A percentile compares a stretch with the other conserved stretches of the same genome.
These are phyloP conservation scores for Plenodomus lindquistii DNA, from an alignment of 2,329 filamentous ascomycete species.

Conservation along the genomic window DNA sequence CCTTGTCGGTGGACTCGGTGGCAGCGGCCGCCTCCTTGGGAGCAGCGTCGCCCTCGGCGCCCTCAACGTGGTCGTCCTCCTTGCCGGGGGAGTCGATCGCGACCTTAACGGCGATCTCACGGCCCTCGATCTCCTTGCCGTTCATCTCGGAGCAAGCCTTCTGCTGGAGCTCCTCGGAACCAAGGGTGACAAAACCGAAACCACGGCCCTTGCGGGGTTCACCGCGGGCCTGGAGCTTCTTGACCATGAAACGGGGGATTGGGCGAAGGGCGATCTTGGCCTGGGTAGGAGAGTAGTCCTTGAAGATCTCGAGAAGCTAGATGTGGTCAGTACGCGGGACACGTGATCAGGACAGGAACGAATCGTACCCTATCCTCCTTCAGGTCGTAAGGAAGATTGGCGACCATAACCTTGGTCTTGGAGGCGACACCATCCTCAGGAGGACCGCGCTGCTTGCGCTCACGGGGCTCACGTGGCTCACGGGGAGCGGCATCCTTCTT, in stretches of 20 bases:
- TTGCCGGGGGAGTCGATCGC: conserved; percentile 99
- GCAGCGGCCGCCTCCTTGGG: conserved; percentile 30
- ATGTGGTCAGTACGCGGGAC: conserved; percentile 12
- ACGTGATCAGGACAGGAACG: not conserved
- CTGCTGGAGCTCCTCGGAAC: conserved; percentile 92
- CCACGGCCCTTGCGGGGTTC: conserved; percentile 99
- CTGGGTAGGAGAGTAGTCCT: conserved; percentile 85
- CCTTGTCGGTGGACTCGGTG: conserved; percentile 21
- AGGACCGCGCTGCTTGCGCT: conserved; percentile 84
- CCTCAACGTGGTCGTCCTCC: conserved; percentile 75
- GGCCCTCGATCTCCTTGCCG: conserved; percentile 97
- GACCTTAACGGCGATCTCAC: conserved; percentile 99
- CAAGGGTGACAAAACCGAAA: conserved; percentile 96
- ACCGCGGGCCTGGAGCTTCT: conserved; percentile 98
- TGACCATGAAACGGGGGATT: conserved; percentile 99
- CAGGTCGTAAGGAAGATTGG: conserved; percentile 97
- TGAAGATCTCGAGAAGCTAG: conserved; percentile 96
- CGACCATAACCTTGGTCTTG: conserved; percentile 99
- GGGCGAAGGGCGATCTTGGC: conserved; percentile 98
- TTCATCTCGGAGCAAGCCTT: conserved; percentile 99
- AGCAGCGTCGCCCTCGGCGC: conserved; percentile 46
- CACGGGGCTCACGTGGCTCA: conserved; percentile 53
- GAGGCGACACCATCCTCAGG: conserved; percentile 96
- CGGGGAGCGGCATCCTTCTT: conserved; percentile 50
- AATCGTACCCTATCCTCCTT: conserved; percentile 87